Evolutionary conservation across 1,284 basidiomycete genomes (phyloP).

Genomic region (Pisolithus thermaeus): DNA sequence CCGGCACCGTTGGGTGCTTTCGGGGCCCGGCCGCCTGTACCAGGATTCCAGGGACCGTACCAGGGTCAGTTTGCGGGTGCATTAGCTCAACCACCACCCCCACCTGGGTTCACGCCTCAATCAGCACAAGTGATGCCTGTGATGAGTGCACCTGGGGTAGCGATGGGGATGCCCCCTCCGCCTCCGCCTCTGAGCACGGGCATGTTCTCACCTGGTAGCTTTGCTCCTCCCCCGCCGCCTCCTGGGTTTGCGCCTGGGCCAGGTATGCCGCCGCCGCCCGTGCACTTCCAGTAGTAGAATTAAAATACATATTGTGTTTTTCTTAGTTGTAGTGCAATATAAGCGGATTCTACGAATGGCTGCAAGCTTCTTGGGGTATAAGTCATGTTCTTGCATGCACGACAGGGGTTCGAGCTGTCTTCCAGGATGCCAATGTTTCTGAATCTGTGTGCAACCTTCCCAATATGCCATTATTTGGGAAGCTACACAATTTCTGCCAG

Average conservation of each 20-base stretch:
- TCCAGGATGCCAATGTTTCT: too few species aligned
- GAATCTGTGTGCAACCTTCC: too few species aligned
- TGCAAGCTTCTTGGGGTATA: too few species aligned
- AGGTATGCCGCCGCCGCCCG: constrained; percentile 30
- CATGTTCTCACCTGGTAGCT: constrained; percentile 31
- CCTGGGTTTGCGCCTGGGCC: constrained; percentile 26
- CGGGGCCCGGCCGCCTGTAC: constrained; percentile 54
- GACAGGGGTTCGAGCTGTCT: too few species aligned
- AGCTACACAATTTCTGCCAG: too few species aligned
- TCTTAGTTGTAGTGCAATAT: too few species aligned
- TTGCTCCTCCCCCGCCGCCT: constrained; percentile 23
- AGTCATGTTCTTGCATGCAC: too few species aligned
- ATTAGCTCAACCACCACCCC: constrained; percentile 64
- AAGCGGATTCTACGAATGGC: too few species aligned
- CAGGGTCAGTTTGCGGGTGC: constrained; percentile 87
- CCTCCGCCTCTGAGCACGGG: constrained; percentile 22
- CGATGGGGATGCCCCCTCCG: constrained; percentile 41
- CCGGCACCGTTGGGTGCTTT: constrained; percentile 67
- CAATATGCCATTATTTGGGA: too few species aligned
- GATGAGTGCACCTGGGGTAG: constrained; percentile 31
- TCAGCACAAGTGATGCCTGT: constrained; percentile 41
- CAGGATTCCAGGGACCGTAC: constrained; percentile 65
- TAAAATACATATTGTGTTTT: neutral
- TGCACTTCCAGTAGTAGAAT: constrained; percentile 24
- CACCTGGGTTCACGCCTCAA: constrained; percentile 65